phyloP scores from a whole-genome alignment of 306 rosid genomes.

The Dryas drummondii region DNA sequence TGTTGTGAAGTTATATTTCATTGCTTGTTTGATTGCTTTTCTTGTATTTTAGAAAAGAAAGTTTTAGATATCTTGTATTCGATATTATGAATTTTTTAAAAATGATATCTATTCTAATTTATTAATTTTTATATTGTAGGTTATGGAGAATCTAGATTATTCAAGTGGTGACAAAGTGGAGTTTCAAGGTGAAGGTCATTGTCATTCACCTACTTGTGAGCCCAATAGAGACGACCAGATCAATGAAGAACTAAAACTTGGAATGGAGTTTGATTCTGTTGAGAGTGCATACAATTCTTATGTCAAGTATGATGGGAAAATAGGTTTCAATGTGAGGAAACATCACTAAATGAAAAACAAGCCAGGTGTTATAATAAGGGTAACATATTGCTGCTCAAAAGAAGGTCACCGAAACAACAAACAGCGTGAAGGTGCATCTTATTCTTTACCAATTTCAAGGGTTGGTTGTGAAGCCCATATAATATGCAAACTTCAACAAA shows the following conservation, averaged over 20 bases:
- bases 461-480: neutral
- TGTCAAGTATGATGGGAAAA: neutral
- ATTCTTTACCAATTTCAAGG: neutral
- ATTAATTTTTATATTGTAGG: too few species aligned
- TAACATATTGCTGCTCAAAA: neutral
- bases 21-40: too few species aligned
- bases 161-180: too few species aligned
- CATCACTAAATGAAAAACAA: neutral
- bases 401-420: neutral
- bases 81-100: too few species aligned
- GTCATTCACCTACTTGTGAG: too few species aligned
- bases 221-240: too few species aligned
- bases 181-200: too few species aligned
- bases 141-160: too few species aligned
- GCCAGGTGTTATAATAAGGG: neutral
- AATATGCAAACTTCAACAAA: neutral
- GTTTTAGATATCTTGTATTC: too few species aligned
- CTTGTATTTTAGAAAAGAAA: too few species aligned
- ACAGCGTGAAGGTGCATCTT: neutral
- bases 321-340: neutral
- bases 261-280: neutral
- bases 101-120: too few species aligned
- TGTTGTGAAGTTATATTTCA: too few species aligned
- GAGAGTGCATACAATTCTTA: neutral
- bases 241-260: neutral